Base-by-base conservation (phyloP, 2,329 filamentous ascomycete species). In the Cadophora luteo-olivacea region DNA sequence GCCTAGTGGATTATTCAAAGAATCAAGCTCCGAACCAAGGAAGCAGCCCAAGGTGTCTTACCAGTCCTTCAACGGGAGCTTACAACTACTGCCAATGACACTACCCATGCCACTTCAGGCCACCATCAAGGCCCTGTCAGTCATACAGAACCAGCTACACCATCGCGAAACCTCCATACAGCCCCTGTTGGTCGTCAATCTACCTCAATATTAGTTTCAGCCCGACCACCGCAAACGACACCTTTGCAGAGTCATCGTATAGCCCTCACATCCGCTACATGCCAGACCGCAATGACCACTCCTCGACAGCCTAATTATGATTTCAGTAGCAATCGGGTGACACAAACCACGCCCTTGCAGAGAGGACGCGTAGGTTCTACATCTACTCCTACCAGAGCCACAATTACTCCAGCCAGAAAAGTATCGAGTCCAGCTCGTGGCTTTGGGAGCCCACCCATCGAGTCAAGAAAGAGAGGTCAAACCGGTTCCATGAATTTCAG, bases 21-120 rank as follows among this genome's bases (percentile, higher is more conserved):
- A 24, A 57, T 64, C 33, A 64, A 57, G 24, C 14, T 25, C 12
- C 49, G 33, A 25, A 57, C 49, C 22, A 55, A n/a, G 22, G 62
- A 55, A 9, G 48, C 41, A 14, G 25, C 11, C 5, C 24, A 63
- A 36, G 61, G 45, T 16, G 25, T 63, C 9, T 48, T 63, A 45
- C 41, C 41, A 45, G 16, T 14, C 41, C 14, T 45, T 45, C 41
- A 11, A 16, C 41, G 4, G 19, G 12, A 19, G 16, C 41, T 45
- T 45, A 19, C 41, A 6, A 19, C 41, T 14, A 2, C 54, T 36
- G 25, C 29, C 11, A 57, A 57, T 29, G 36, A 19, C 8, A 3
- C 29, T 22, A 11, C 29, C 36, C 12, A 11, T 19, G 16, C 33
- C 14, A 38, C 55, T 38, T 11, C n/a, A 58, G n/a, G 33, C 32